A percentile compares a stretch with the other conserved stretches of the same genome.
Conservation (phyloP, 2,329 filamentous ascomycete species). For the Colletotrichum aenigma region DNA sequence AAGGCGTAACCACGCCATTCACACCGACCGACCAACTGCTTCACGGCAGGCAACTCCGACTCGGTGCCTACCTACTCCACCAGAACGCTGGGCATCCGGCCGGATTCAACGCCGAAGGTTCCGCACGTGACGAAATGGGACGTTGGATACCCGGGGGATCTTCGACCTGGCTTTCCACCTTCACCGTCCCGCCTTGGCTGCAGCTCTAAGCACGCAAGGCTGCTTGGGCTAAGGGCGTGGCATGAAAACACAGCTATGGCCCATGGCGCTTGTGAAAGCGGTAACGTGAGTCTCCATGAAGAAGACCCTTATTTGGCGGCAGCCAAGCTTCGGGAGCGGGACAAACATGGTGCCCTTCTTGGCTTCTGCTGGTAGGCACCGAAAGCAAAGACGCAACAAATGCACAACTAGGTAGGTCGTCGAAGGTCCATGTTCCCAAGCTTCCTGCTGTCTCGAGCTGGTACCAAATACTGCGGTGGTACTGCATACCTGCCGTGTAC, state of each 20-base stretch:
- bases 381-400: background rate
- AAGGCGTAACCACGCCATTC: background rate
- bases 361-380: background rate
- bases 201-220: background rate
- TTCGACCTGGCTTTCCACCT: background rate
- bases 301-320: background rate
- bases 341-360: background rate
- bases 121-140: background rate
- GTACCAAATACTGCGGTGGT: background rate
- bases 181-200: background rate
- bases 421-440: background rate
- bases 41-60: background rate
- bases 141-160: background rate
- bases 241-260: background rate
- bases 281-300: background rate
- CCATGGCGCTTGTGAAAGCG: background rate
- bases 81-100: background rate
- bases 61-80: background rate
- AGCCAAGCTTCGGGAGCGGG: background rate
- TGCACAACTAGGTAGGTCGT: background rate
- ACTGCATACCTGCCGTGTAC: background rate
- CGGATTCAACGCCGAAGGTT: background rate
- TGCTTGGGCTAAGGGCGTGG: background rate
- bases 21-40: too few species aligned
- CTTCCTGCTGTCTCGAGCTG: background rate